Evolutionary conservation across 768 basidiomycete genomes (phyloP).

Genomic region (Trichaptum fuscoviolaceum): DNA sequence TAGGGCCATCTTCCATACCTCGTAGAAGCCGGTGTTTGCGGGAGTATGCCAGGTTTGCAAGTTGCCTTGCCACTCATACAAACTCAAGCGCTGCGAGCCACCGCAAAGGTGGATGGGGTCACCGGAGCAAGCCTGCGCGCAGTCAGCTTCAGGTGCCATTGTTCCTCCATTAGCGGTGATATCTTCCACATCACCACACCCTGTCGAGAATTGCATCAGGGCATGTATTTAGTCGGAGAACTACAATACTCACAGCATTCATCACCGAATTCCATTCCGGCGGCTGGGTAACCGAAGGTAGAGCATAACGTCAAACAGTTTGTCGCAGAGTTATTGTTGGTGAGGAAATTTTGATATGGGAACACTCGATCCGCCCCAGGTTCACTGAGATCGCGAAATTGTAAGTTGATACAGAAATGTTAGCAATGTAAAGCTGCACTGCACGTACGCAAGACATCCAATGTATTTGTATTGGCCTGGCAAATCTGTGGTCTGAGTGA

Average conservation of each 20-base stretch:
- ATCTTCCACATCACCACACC: conserved; percentile 65
- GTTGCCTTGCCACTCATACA: conserved; percentile 47
- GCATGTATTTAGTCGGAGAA: background rate
- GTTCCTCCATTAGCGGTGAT: conserved; percentile 33
- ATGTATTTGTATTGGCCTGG: conserved; percentile 61
- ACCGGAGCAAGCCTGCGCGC: conserved; percentile 55
- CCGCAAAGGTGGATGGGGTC: conserved; percentile 70
- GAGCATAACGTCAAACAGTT: conserved; percentile 66
- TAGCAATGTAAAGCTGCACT: background rate
- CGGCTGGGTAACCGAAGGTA: conserved; percentile 65
- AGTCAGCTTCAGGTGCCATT: conserved; percentile 31
- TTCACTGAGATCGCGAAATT: conserved; percentile 36
- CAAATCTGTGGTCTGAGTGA: conserved; percentile 46
- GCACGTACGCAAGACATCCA: conserved; percentile 58
- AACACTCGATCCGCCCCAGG: conserved; percentile 41
- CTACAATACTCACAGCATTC: conserved; percentile 60
- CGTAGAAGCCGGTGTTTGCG: conserved; percentile 58
- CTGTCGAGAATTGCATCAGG: conserved; percentile 28
- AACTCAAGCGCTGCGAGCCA: conserved; percentile 44
- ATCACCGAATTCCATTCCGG: conserved; percentile 62
- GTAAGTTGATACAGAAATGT: background rate
- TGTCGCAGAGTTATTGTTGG: conserved; percentile 56
- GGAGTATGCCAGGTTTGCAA: conserved; percentile 65
- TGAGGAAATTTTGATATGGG: conserved; percentile 54
- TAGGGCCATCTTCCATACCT: conserved; percentile 37